Evolutionary conservation across 805 yeast species (phyloP), one percentile per base, ranked within the genome.

Genomic region (Lipomyces anomalus): DNA sequence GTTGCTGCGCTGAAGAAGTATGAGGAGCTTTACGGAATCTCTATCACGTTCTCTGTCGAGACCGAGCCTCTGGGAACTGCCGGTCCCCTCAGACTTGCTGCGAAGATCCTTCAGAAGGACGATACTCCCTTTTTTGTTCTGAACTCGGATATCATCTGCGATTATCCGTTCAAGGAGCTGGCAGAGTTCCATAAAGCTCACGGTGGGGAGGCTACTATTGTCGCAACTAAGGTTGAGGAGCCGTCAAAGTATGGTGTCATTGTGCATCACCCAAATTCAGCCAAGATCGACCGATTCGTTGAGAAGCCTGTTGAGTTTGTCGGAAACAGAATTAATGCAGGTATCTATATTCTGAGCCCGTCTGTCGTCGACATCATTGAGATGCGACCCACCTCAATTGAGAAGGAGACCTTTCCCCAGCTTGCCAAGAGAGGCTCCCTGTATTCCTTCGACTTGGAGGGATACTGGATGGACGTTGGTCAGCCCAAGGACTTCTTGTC

Each of bases 401-500:
- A 92, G 78, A 89, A 89, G 82, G 99, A 92, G 78, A 89, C 97
- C 60, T 92, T 92, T 96, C 99, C 99, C 63, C 72, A 75, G 62
- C 79, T 92, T 62, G 97, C 94, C 57, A 94, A 85, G 71, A 73
- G 82, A 66, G 88, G 83, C 65, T 77, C 82, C 51, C 78, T 92
- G 63, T 92, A 82, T 78, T 89, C 97, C 44, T 92, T 85, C 65
- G 99, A 92, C 71, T 80, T 92, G 65, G 97, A 92, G 76, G 97
- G 98, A 58, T 92, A 81, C 85, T 92, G 99, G 99, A 92, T 92
- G 98, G 99, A 92, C 71, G 97, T 92, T 60, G 99, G 99, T 71
- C 99, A 92, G 77, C 99, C 99, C 78, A 92, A 90, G 80, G 99
- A 92, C 73, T 92, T 88, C 82, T 73, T 92, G 57, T 81, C 95